Evolutionary conservation across 2,329 filamentous ascomycete species (phyloP).

Genomic region (Plenodomus tracheiphilus): DNA sequence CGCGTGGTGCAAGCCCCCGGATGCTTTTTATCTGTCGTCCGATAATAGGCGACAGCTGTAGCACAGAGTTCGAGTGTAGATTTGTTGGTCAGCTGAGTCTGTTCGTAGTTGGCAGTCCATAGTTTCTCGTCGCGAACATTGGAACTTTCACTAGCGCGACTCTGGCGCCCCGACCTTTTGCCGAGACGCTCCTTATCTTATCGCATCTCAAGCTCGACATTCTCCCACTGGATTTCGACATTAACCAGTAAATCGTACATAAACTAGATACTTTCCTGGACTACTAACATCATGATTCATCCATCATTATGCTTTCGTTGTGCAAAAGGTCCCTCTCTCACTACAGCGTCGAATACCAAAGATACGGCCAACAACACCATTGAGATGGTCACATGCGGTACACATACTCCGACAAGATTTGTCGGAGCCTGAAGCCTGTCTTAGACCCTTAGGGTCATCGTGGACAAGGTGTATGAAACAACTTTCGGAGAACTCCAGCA

Average conservation of each 20-base stretch:
- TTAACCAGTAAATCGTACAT: neutral
- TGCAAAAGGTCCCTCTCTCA: too few relatives aligned
- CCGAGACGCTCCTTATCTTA: conserved; percentile 4
- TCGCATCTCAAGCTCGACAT: conserved; percentile 2
- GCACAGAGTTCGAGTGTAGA: neutral
- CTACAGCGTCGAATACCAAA: too few relatives aligned
- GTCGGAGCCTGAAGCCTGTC: too few relatives aligned
- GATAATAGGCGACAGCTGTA: neutral
- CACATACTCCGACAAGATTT: too few relatives aligned
- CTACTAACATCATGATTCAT: too few relatives aligned
- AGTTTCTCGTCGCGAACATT: neutral
- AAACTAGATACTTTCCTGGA: neutral
- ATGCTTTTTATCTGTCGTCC: neutral
- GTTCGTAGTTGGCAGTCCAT: neutral
- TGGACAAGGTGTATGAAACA: too few relatives aligned
- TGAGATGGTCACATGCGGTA: too few relatives aligned
- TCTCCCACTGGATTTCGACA: conserved; percentile 1
- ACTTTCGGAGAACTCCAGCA: too few relatives aligned
- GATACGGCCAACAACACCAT: too few relatives aligned
- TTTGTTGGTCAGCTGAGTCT: neutral
- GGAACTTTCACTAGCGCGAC: conserved; percentile 4
- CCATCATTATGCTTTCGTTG: too few relatives aligned
- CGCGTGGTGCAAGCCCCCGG: neutral
- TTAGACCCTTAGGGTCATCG: too few relatives aligned
- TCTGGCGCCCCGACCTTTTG: neutral